Percentiles rank a stretch among this genome's conserved stretches.
Conservation (phyloP, 805 yeast genomes). For the Maudiozyma barnettii region DNA sequence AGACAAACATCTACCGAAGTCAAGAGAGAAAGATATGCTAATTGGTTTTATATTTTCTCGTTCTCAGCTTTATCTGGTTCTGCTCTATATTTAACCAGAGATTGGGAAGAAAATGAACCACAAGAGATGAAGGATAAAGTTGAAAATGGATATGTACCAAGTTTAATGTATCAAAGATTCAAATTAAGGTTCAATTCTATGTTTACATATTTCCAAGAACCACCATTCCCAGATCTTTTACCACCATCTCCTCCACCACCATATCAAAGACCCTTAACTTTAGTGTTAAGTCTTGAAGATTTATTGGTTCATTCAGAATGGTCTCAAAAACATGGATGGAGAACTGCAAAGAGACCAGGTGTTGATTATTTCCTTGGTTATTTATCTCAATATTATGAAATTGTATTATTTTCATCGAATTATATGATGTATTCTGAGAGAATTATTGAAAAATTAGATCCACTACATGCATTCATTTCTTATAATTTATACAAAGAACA, state of each 20-base stretch:
- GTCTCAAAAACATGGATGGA: conserved; percentile 91
- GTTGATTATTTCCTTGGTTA: conserved; percentile 93
- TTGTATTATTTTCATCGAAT: conserved; percentile 81
- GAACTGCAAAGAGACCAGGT: conserved; percentile 98
- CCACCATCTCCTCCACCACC: conserved; percentile 90
- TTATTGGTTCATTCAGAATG: conserved; percentile 84
- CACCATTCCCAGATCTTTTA: conserved; percentile 83
- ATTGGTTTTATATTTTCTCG: conserved; percentile 54
- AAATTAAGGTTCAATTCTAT: conserved; percentile 62
- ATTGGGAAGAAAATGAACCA: conserved; percentile 77
- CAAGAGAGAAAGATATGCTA: conserved; percentile 76
- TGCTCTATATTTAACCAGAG: conserved; percentile 64
- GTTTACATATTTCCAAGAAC: conserved; percentile 81
- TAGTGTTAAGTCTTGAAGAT: conserved; percentile 85
- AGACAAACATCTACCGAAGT: conserved; percentile 65
- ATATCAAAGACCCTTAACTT: conserved; percentile 83
- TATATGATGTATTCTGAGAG: conserved; percentile 79
- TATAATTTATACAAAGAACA: conserved; percentile 87
- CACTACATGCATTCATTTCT: conserved; percentile 79
- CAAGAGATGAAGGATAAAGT: conserved; percentile 44
- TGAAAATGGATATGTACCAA: conserved; percentile 59
- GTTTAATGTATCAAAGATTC: conserved; percentile 58
- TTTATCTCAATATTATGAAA: conserved; percentile 89
- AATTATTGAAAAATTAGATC: conserved; percentile 82
- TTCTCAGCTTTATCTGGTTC: conserved; percentile 41